These are phyloP conservation scores for Metarhizium album DNA, from an alignment of 2,329 filamentous ascomycete genomes.

Conservation along the genomic window DNA sequence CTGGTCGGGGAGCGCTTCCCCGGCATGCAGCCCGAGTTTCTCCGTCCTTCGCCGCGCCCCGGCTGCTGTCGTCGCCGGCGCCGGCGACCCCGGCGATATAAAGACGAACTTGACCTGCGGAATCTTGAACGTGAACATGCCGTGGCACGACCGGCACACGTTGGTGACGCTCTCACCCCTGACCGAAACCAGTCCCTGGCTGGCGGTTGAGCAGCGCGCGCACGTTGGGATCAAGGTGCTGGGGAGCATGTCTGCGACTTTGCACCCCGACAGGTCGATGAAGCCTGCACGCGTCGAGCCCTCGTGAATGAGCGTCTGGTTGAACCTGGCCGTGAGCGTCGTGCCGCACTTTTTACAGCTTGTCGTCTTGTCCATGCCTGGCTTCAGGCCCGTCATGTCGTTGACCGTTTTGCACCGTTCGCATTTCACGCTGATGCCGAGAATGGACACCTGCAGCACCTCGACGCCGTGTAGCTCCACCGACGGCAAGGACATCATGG, in stretches of 20 bases:
- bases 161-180: constrained; percentile 63
- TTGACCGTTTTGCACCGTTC: constrained; percentile 64
- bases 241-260: constrained; percentile 64
- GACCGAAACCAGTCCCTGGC: constrained; percentile 60
- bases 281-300: constrained; percentile 69
- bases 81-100: constrained; percentile 46
- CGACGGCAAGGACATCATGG: constrained; percentile 68
- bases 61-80: constrained; percentile 25
- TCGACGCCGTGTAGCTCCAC: constrained; percentile 71
- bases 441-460: constrained; percentile 54
- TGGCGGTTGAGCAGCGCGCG: constrained; percentile 59
- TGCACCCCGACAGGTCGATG: constrained; percentile 65
- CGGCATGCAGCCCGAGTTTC: constrained; percentile 44
- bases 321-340: constrained; percentile 42
- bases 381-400: constrained; percentile 57
- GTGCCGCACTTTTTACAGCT: constrained; percentile 51
- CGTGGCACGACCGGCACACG: constrained; percentile 69
- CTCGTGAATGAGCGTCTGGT: constrained; percentile 60
- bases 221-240: constrained; percentile 75
- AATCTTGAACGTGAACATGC: constrained; percentile 68
- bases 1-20: constrained; percentile 41
- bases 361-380: constrained; percentile 37
- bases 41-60: constrained; percentile 38
- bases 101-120: constrained; percentile 69
- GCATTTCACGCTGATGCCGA: constrained; percentile 67